Conservation (phyloP, 768 basidiomycete species). For the Pleurotus tuber-regium region DNA sequence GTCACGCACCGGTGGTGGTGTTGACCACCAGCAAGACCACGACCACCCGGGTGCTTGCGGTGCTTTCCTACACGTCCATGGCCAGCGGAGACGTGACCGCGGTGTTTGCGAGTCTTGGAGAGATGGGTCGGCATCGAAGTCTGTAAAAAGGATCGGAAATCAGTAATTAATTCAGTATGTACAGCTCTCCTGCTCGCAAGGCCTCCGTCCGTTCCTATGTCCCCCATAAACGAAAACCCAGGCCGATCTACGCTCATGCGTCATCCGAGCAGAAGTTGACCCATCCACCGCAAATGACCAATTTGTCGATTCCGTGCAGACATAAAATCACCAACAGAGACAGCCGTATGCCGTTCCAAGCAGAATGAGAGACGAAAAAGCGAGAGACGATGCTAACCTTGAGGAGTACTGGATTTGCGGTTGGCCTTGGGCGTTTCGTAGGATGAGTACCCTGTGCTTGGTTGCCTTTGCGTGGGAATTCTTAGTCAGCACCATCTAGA, state of each 20-base stretch:
- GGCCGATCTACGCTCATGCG: conserved; percentile 22
- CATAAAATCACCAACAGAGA: not conserved
- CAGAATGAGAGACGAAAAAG: not conserved
- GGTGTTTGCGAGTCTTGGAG: conserved; percentile 98
- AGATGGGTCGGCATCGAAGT: conserved; percentile 89
- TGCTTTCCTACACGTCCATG: conserved; percentile 99
- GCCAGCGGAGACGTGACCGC: conserved; percentile 99
- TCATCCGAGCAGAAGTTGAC: conserved; percentile 46
- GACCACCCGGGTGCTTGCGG: conserved; percentile 99
- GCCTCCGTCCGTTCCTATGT: conserved; percentile 10
- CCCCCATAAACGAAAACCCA: not conserved
- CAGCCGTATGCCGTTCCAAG: not conserved
- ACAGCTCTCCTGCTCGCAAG: not conserved
- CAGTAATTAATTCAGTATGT: conserved; percentile 16
- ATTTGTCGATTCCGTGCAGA: not conserved
- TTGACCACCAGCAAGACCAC: conserved; percentile 99
- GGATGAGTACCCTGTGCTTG: conserved; percentile 1
- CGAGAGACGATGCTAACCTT: conserved; percentile 58
- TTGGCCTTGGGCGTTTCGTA: conserved; percentile 21
- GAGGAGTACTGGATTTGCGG: conserved; percentile 50
- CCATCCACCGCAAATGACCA: conserved; percentile 34
- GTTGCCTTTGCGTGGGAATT: not conserved
- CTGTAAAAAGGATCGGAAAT: conserved; percentile 23
- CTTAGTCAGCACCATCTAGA: not conserved
- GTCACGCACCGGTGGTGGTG: conserved; percentile 98